Evolutionary conservation across 2,329 filamentous ascomycete genomes (phyloP).

Genomic region (Microsporum ferrugineum): DNA sequence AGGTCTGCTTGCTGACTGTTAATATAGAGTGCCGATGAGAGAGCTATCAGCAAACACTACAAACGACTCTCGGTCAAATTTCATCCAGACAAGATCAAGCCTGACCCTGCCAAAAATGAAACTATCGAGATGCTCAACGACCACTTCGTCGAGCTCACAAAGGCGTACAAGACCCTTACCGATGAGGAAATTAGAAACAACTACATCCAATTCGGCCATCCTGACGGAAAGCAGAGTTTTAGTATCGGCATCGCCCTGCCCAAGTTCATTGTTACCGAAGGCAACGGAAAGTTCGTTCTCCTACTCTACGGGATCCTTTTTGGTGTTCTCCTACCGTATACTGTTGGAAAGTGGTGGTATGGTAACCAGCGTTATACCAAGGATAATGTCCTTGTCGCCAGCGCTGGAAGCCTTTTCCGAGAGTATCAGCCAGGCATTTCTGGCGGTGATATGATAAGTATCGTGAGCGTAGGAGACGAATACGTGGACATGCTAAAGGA

Average conservation of each 20-base stretch:
- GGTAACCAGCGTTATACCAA: constrained; percentile 86
- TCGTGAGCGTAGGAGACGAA: constrained; percentile 76
- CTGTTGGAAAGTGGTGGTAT: constrained; percentile 98
- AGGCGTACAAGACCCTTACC: constrained; percentile 94
- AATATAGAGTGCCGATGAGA: constrained; percentile 63
- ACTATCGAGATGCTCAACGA: constrained; percentile 75
- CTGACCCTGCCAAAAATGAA: constrained; percentile 77
- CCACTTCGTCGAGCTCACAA: constrained; percentile 86
- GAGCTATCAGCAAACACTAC: constrained; percentile 85
- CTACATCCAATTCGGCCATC: constrained; percentile 89
- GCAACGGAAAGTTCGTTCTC: constrained; percentile 90
- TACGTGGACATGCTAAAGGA: constrained; percentile 66
- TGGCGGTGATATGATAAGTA: constrained; percentile 65
- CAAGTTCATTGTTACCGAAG: constrained; percentile 82
- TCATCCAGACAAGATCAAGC: constrained; percentile 86
- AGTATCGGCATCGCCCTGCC: constrained; percentile 96
- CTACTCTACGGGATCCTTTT: constrained; percentile 79
- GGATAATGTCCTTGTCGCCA: constrained; percentile 85
- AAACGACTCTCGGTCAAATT: constrained; percentile 72
- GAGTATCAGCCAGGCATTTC: constrained; percentile 80
- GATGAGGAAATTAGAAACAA: constrained; percentile 97
- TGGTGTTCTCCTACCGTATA: constrained; percentile 79
- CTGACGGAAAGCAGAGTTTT: constrained; percentile 95
- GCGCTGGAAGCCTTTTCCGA: constrained; percentile 85
- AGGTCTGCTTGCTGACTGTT: constrained; percentile 5